phyloP scores from a whole-genome alignment of 257 asterid genomes.

The Solanum medicagineum region DNA sequence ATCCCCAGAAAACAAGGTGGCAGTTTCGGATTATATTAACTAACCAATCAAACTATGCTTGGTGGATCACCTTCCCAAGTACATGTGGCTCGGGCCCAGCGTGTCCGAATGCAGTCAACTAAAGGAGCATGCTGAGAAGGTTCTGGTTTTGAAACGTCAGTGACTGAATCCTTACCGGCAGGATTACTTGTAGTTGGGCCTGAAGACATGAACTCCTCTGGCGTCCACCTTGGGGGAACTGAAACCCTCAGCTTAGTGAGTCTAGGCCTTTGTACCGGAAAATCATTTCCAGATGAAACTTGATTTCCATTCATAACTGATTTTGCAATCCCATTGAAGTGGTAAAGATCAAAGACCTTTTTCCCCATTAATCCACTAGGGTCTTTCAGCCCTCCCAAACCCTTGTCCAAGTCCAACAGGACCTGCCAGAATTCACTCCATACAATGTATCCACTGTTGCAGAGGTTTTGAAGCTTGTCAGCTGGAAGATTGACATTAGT shows the following conservation, averaged over 20 bases:
- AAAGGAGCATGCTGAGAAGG: slow-evolving; percentile 75
- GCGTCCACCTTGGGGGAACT: slow-evolving; percentile 97
- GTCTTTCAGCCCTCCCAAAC: slow-evolving; percentile 82
- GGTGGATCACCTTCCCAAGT: slow-evolving; percentile 96
- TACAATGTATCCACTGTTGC: slow-evolving; percentile 63
- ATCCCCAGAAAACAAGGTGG: background rate
- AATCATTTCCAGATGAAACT: slow-evolving; percentile 24
- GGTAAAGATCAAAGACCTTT: slow-evolving; percentile 80
- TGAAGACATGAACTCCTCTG: slow-evolving; percentile 78
- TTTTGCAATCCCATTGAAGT: slow-evolving; percentile 93
- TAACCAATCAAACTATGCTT: slow-evolving; percentile 58
- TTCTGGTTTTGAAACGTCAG: slow-evolving; percentile 49
- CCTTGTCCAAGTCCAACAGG: slow-evolving; percentile 69
- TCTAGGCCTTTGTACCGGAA: slow-evolving; percentile 71
- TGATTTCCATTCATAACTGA: slow-evolving; percentile 46
- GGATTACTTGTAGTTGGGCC: slow-evolving; percentile 17
- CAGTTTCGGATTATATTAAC: background rate
- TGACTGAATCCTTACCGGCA: slow-evolving; percentile 13
- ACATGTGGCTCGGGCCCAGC: slow-evolving; percentile 85
- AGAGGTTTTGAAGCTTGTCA: slow-evolving; percentile 57
- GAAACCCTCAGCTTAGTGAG: slow-evolving; percentile 72
- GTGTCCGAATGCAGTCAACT: slow-evolving; percentile 86
- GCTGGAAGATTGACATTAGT: slow-evolving; percentile 50
- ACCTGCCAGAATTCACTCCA: slow-evolving; percentile 98
- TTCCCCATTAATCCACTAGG: slow-evolving; percentile 72